Base-by-base conservation (phyloP, 2,329 filamentous ascomycete species). In the Pyrenophora teres region DNA sequence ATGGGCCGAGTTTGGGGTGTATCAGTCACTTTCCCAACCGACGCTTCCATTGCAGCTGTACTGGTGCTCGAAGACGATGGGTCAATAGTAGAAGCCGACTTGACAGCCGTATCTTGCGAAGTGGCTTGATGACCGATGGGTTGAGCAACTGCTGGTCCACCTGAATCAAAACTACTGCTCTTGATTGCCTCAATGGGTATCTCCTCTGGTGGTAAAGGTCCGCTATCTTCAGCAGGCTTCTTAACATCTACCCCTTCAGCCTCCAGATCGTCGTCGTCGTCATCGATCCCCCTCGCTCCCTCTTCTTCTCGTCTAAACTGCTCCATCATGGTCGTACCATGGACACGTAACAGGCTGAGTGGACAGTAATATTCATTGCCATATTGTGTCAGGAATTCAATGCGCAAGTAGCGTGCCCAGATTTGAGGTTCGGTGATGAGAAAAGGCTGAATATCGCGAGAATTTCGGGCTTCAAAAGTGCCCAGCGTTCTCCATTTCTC, bases 331-430 rank as follows among this genome's bases (percentile, higher is more conserved):
- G 93, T 88, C 16, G 86, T 96, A 6, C 94, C 94, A 74, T 99
- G 94, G 4, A 99, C 89, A 47, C 94, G 85, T 46, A 99, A 79
- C 15, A 99, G 76, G 54, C 93, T 97, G 13, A 99, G 79, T 0
- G 94, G 94, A 67, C 94, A 99, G 71, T 96, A 99, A 71, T 90
- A 99, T 71, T 99, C 94, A 63, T 92, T 96, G 7, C 94, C 94
- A 71, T 93, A 99, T 71, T 99, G 93, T 4, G 86, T 91, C 41
- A 97, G 73, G 59, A 97, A 94, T 69, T 99, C 94, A 52, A 99
- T 86, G 19, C 91, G 86, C 36, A 99, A 76, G 74, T 97, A 99
- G 58, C 93, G 87, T 37, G 94, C 92, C 89, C 92, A 99, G 40
- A 97, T 97, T 56, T 94, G 85, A 1, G 94, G 92, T 64, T 97